Base-by-base conservation (phyloP, 805 yeast species). In the Teunomyces lycoperdinae region DNA sequence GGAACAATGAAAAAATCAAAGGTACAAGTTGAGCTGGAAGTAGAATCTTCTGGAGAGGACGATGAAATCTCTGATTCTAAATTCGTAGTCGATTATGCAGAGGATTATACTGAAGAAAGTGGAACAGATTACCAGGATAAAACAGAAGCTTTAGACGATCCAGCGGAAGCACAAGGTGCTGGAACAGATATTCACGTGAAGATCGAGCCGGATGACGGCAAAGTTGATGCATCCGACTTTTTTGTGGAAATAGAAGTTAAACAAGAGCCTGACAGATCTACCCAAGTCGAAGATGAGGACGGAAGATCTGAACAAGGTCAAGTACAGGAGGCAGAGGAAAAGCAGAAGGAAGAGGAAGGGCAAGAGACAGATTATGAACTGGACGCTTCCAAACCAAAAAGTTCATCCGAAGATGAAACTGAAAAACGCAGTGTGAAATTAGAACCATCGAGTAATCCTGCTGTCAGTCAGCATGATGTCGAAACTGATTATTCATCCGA, bases 301-400 rank as follows among this genome's bases (percentile, higher is more conserved):
- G 45, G 42, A 34, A 50, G 42, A 8, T 9, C 24, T 11, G 13
- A 17, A 20, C 27, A 5, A 26, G 51, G 38, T 1, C 44, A 45
- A 20, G 50, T 32, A 5, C 45, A 45, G 2, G 35, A 34, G 11
- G 24, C 35, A 16, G 49, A 49, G 27, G 49, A 31, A 5, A 51
- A 51, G n/a, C 44, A 42, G 20, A 49, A 49, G 29, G 48, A 31
- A 5, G 53, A 51, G 16, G 46, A 42, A 27, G 50, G 43, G 24
- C 33, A 28, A n/a, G 43, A 42, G 42, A 42, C 42, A 5, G 41
- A 24, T 26, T 26, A 38, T 38, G 30, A n/a, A 9, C 41, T 38
- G 41, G 30, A 38, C 16, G 30, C 2, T 11, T 38, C 41, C 7
- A 29, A 38, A 17, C 10, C 14, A 14, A 26, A 26, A 26, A 24